Conservation (phyloP, 164 flowering plant species). For the Vitis labrusca region DNA sequence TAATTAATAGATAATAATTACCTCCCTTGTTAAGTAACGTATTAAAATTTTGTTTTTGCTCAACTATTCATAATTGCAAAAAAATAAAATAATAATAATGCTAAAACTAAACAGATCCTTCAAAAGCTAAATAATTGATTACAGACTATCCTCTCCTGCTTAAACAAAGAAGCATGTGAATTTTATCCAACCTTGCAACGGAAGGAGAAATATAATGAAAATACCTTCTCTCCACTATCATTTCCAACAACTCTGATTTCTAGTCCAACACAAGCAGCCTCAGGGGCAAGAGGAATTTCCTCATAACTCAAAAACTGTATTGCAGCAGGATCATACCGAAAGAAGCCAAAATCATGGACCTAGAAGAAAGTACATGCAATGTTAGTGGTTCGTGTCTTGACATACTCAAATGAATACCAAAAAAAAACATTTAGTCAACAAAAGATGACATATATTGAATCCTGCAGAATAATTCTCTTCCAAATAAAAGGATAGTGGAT, state of each 20-base stretch:
- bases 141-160: not conserved
- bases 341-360: slow-evolving; percentile 99
- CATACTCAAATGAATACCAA: too few relatives aligned
- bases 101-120: not conserved
- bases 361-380: slow-evolving; percentile 18
- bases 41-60: not conserved
- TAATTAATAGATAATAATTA: too few relatives aligned
- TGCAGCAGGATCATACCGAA: slow-evolving; percentile 77
- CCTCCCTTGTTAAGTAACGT: too few relatives aligned
- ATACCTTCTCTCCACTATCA: slow-evolving; percentile 98
- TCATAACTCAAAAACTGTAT: slow-evolving; percentile 78
- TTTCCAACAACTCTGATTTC: slow-evolving; percentile 97
- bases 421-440: too few relatives aligned
- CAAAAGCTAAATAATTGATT: not conserved
- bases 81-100: not conserved
- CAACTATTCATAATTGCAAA: not conserved
- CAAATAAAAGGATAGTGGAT: too few relatives aligned
- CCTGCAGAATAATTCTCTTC: too few relatives aligned
- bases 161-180: not conserved
- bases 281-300: slow-evolving; percentile 92
- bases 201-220: not conserved
- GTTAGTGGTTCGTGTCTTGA: slow-evolving; percentile 1
- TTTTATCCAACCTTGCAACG: not conserved
- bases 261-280: slow-evolving; percentile 92
- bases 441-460: too few relatives aligned